Conservation (phyloP, 768 basidiomycete genomes). For the Epithele typhae region DNA sequence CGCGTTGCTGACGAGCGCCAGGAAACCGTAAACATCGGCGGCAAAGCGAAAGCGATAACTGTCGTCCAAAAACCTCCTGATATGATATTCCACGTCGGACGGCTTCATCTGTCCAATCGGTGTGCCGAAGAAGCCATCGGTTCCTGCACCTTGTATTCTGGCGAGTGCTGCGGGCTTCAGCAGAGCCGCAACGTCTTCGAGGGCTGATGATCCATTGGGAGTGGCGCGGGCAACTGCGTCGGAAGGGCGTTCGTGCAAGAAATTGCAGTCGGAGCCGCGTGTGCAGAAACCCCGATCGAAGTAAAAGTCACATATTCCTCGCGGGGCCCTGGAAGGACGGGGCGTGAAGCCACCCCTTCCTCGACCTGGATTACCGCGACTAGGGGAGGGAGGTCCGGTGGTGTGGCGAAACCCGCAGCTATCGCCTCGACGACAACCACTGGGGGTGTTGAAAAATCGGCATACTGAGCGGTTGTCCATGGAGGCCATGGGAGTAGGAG, state of each 20-base stretch:
- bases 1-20: conserved; percentile 11
- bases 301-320: conserved; percentile 42
- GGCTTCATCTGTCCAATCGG: conserved; percentile 33
- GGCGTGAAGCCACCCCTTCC: background rate
- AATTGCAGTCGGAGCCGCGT: conserved; percentile 43
- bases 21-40: conserved; percentile 44
- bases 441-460: conserved; percentile 35
- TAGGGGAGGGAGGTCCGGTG: conserved; percentile 4
- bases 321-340: conserved; percentile 21
- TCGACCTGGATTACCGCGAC: background rate
- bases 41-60: conserved; percentile 39
- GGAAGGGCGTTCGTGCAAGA: conserved; percentile 27
- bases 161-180: conserved; percentile 43
- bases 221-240: background rate
- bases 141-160: conserved; percentile 37
- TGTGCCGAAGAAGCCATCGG: conserved; percentile 36
- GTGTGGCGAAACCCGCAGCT: conserved; percentile 1
- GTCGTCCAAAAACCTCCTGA: conserved; percentile 42
- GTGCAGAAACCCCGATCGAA: conserved; percentile 45
- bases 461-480: conserved; percentile 26
- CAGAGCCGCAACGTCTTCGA: conserved; percentile 35
- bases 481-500: conserved; percentile 20
- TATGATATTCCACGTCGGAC: conserved; percentile 37
- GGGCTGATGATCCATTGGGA: conserved; percentile 1
- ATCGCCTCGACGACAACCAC: conserved; percentile 37